Percentiles rank a stretch among this genome's conserved stretches.
Evolutionary conservation across 495 filamentous ascomycete species (phyloP).

Genomic region (Aspergillus avenaceus): DNA sequence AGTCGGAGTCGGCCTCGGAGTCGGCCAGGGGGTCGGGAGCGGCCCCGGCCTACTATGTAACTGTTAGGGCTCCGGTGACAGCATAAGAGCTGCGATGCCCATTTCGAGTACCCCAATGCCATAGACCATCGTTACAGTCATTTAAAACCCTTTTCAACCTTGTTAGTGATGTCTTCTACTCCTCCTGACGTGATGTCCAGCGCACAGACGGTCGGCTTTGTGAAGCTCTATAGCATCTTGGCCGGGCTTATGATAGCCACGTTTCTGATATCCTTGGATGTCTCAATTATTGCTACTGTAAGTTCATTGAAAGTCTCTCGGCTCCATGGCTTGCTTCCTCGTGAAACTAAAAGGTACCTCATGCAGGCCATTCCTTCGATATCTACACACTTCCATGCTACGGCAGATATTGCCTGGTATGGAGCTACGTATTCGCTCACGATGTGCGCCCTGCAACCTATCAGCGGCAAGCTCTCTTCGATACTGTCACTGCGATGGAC

Average conservation of each 20-base stretch:
- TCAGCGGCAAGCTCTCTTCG: slow-evolving; percentile 38
- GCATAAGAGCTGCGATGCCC: not conserved
- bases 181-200: not conserved
- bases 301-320: not conserved
- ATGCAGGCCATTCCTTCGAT: slow-evolving; percentile 40
- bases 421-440: slow-evolving; percentile 53
- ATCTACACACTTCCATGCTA: slow-evolving; percentile 40
- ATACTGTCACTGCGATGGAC: slow-evolving; percentile 58
- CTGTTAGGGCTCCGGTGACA: not conserved
- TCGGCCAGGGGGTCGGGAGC: not conserved
- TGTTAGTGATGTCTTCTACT: not conserved
- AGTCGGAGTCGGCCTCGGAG: too few species aligned
- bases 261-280: not conserved
- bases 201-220: slow-evolving; percentile 1
- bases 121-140: not conserved
- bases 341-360: not conserved
- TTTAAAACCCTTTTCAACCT: not conserved
- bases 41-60: not conserved
- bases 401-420: slow-evolving; percentile 49
- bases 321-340: not conserved
- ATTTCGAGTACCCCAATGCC: not conserved
- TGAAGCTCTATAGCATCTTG: not conserved
- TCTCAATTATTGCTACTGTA: not conserved
- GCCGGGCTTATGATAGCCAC: not conserved
- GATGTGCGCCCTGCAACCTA: slow-evolving; percentile 52